Conservation (phyloP, 202 grass and related monocot species). For the Miscanthus sacchariflorus region DNA sequence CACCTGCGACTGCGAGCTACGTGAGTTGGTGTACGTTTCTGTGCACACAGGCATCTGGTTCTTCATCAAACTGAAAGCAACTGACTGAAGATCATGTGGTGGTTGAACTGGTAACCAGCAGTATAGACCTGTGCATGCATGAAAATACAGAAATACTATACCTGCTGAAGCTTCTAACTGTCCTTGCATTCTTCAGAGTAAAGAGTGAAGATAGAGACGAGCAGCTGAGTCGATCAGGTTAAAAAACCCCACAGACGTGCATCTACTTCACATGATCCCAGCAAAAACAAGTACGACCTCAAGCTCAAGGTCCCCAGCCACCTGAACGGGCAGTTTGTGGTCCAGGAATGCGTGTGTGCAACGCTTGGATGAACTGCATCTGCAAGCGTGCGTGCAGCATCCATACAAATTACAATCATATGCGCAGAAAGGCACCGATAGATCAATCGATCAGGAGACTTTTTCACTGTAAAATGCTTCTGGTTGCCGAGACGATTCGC, state of each 20-base stretch:
- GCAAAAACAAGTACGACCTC: background rate
- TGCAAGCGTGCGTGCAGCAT: background rate
- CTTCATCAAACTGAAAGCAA: background rate
- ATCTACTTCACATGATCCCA: slow-evolving; percentile 4
- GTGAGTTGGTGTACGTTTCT: background rate
- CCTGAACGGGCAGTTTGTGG: slow-evolving; percentile 37
- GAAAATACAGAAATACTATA: background rate
- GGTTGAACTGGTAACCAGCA: background rate
- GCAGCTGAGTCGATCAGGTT: background rate
- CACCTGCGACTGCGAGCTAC: background rate
- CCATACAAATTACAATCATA: background rate
- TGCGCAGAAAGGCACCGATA: slow-evolving; percentile 8
- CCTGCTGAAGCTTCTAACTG: background rate
- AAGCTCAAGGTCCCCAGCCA: slow-evolving; percentile 15
- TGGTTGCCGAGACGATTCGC: background rate
- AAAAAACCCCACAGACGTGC: background rate
- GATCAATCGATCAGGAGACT: background rate
- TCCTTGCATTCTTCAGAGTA: background rate
- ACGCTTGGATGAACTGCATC: slow-evolving; percentile 39
- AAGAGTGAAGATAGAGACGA: background rate
- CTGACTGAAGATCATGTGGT: slow-evolving; percentile 19
- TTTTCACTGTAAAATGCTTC: slow-evolving; percentile 33
- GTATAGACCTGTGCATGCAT: background rate
- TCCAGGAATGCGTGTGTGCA: slow-evolving; percentile 46
- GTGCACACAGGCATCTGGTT: background rate